Base-by-base conservation (phyloP, 2,329 filamentous ascomycete species). In the Trichoderma koningii region DNA sequence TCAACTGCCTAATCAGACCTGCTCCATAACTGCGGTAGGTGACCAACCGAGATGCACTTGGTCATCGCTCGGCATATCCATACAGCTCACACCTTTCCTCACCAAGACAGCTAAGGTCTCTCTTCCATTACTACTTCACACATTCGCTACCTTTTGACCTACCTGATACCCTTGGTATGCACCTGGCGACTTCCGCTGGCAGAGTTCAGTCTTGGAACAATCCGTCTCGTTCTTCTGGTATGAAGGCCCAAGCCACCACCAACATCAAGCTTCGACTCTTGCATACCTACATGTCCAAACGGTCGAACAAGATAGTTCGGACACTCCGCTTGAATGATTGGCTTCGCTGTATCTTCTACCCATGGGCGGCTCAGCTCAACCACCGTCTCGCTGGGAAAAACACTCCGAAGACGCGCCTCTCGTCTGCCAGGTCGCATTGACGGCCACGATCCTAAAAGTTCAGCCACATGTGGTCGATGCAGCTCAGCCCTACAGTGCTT, bases 401-500 rank as follows among this genome's bases (percentile, higher is more conserved):
- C 44, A 10, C 59, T 52, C 10, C 26, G 41, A 21, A 23, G 38
- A 26, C n/a, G 55, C 26, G 15, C 12, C 19, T 21, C 17, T 38
- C 19, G 28, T 10, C 44, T 23, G 44, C 44, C 12, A 38, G 59
- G 60, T 12, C 60, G 50, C 60, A 63, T 63, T 26, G 19, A 63
- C 50, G 50, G 60, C 42, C 50, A 38, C 26, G 19, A 23, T 53
- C 41, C 60, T 57, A n/a, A 34, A 21, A 48, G 42, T 23, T 48
- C 48, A 47, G n/a, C 50, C 34, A 34, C 34, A 38, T 38, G 50
- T 34, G 50, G 30, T 14, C 34, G 60, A 34, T 53, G 50, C 60
- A 63, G 60, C 50, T 63, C 60, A 63, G 60, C 60, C 60, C 60
- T 63, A 63, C 56, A 44, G 17, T 17, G n/a, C 42, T 23, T 23